Percentiles rank a stretch among this genome's conserved stretches.
phyloP scores from a whole-genome alignment of 2,329 filamentous ascomycete genomes.

The Exutisphaerella laricina region DNA sequence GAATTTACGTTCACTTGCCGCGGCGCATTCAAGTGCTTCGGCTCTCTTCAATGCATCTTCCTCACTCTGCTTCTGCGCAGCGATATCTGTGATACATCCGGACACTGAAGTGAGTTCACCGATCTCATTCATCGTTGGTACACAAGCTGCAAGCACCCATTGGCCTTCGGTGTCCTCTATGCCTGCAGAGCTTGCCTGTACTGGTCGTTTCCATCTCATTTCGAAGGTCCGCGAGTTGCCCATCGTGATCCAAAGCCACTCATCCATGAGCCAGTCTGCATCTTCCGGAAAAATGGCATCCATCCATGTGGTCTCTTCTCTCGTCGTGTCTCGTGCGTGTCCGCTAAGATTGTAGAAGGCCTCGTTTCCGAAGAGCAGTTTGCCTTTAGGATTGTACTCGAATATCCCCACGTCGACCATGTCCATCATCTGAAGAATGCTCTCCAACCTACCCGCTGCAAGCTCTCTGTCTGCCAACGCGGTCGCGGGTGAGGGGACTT shows the following conservation, averaged over 20 bases:
- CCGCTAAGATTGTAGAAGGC: conserved; percentile 20
- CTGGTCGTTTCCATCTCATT: conserved; percentile 17
- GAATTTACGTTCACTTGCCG: conserved; percentile 36
- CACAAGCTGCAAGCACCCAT: conserved; percentile 23
- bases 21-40: conserved; percentile 35
- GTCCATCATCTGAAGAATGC: conserved; percentile 18
- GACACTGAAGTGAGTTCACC: conserved; percentile 19
- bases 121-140: conserved; percentile 14
- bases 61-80: conserved; percentile 22
- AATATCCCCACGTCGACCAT: conserved; percentile 23
- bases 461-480: conserved; percentile 14
- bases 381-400: conserved; percentile 17
- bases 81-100: conserved; percentile 26
- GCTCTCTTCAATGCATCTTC: conserved; percentile 37
- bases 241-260: conserved; percentile 12
- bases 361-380: conserved; percentile 20
- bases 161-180: conserved; percentile 14
- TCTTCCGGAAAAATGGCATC: conserved; percentile 20
- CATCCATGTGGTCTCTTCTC: conserved; percentile 9
- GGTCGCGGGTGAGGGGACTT: conserved; percentile 3
- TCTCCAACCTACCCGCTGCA: conserved; percentile 11
- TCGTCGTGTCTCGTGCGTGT: conserved; percentile 8
- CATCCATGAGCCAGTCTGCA: conserved; percentile 5
- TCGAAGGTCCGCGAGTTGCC: conserved; percentile 19
- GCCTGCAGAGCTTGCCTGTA: conserved; percentile 5